phyloP scores from a whole-genome alignment of 352 stramenopile species.

The Phytophthora boehmeriae region DNA sequence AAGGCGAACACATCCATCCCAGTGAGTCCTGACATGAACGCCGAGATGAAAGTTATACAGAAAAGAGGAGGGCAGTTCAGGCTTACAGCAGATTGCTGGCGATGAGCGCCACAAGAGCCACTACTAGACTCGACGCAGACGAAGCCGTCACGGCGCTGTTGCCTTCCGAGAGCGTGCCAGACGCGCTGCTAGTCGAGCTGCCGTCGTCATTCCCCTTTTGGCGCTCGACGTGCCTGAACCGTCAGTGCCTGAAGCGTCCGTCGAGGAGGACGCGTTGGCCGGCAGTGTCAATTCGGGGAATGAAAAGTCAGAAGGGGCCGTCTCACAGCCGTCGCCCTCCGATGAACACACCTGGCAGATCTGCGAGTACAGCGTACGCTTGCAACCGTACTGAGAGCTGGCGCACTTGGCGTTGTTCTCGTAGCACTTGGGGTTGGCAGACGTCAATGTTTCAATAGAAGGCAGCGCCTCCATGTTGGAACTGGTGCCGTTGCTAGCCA shows the following conservation, averaged over 20 bases:
- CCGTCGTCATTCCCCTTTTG: conserved; percentile 4
- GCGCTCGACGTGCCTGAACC: conserved; percentile 11
- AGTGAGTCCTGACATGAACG: conserved; percentile 4
- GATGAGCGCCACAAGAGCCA: conserved; percentile 32
- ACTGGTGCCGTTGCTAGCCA: conserved; percentile 33
- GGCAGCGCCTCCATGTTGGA: conserved; percentile 60
- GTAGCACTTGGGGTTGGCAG: conserved; percentile 63
- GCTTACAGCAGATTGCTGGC: conserved; percentile 38
- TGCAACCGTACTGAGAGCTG: conserved; percentile 42
- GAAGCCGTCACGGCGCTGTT: conserved; percentile 18
- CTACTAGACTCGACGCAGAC: conserved; percentile 27
- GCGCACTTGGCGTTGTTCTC: conserved; percentile 52
- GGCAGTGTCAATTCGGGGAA: conserved; percentile 52
- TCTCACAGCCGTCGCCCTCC: conserved; percentile 34
- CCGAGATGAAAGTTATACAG: conserved; percentile 7
- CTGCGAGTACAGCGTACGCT: conserved; percentile 57
- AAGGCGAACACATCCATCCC: conserved; percentile 10
- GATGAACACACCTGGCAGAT: conserved; percentile 52
- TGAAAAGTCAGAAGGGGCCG: conserved; percentile 41
- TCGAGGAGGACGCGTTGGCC: conserved; percentile 19
- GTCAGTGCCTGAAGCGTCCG: conserved; percentile 5
- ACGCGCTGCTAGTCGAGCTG: conserved; percentile 13
- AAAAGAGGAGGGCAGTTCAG: conserved; percentile 4
- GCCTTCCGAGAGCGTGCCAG: conserved; percentile 15
- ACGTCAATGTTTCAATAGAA: conserved; percentile 36